These are phyloP conservation scores for Lachancea waltii DNA, from an alignment of 805 yeast species.

Conservation along the genomic window DNA sequence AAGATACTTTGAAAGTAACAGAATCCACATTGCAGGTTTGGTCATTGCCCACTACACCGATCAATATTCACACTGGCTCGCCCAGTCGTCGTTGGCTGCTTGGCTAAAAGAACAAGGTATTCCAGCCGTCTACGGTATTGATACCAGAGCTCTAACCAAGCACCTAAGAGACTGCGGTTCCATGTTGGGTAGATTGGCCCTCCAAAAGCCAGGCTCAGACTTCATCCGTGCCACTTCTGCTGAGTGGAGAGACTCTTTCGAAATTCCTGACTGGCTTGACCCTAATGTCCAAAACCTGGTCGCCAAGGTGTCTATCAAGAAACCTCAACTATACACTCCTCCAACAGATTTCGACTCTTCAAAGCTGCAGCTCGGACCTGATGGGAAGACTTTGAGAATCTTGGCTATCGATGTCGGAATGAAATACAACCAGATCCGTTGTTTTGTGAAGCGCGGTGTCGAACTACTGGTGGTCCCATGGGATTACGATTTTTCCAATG, in stretches of 20 bases:
- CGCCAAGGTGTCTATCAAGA: constrained; percentile 75
- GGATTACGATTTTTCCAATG: constrained; percentile 77
- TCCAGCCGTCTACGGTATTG: constrained; percentile 97
- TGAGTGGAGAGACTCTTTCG: constrained; percentile 59
- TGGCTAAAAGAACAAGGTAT: constrained; percentile 90
- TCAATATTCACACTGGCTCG: constrained; percentile 89
- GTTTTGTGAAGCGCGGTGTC: constrained; percentile 93
- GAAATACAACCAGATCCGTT: constrained; percentile 96
- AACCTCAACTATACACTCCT: constrained; percentile 75
- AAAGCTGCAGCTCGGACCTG: constrained; percentile 48
- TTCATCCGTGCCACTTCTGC: constrained; percentile 29
- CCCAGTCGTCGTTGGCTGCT: constrained; percentile 82
- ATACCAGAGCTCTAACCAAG: constrained; percentile 92
- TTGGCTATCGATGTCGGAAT: constrained; percentile 95
- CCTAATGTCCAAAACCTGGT: constrained; percentile 91
- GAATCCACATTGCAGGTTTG: constrained; percentile 93
- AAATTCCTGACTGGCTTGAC: constrained; percentile 82
- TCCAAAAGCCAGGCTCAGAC: constrained; percentile 41
- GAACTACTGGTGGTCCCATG: constrained; percentile 94
- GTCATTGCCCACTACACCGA: constrained; percentile 96
- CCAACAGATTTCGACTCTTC: constrained; percentile 36
- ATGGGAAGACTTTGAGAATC: constrained; percentile 76
- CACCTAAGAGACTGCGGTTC: constrained; percentile 89
- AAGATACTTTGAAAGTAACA: constrained; percentile 85
- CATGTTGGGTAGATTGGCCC: constrained; percentile 80